These are phyloP conservation scores for Fabrea salina DNA, from an alignment of 169 alveolate species.

Conservation along the genomic window DNA sequence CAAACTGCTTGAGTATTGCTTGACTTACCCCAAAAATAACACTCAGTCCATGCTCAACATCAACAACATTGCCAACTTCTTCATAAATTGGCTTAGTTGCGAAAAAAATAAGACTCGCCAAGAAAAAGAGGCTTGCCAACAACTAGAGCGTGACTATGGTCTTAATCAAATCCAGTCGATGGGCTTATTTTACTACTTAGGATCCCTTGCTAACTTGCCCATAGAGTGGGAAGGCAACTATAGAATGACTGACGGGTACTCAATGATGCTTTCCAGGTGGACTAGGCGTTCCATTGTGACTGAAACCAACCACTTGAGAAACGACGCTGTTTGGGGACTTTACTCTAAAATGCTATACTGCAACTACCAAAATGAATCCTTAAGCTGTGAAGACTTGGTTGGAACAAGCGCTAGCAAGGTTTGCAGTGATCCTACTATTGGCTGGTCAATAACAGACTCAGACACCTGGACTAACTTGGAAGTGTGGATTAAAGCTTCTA, in stretches of 20 bases:
- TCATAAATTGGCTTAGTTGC: neutral
- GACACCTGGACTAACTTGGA: neutral
- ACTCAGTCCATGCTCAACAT: neutral
- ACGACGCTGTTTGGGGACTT: slow-evolving; percentile 10
- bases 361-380: neutral
- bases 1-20: neutral
- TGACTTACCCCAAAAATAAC: neutral
- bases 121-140: neutral
- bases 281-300: neutral
- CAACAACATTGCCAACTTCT: neutral
- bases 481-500: neutral
- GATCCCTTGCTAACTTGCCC: neutral
- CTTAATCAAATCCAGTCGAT: neutral
- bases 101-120: neutral
- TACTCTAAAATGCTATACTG: neutral
- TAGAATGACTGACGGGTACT: neutral
- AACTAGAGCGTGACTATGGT: too few relatives aligned
- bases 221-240: neutral
- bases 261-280: neutral
- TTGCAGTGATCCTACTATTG: neutral
- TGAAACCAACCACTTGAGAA: neutral
- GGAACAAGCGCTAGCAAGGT: neutral
- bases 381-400: too few relatives aligned
- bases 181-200: neutral
- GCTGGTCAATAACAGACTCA: neutral